Percentiles rank a stretch among this genome's conserved stretches.
phyloP scores from a whole-genome alignment of 2,329 filamentous ascomycete genomes.

The Rutstroemia sp. region DNA sequence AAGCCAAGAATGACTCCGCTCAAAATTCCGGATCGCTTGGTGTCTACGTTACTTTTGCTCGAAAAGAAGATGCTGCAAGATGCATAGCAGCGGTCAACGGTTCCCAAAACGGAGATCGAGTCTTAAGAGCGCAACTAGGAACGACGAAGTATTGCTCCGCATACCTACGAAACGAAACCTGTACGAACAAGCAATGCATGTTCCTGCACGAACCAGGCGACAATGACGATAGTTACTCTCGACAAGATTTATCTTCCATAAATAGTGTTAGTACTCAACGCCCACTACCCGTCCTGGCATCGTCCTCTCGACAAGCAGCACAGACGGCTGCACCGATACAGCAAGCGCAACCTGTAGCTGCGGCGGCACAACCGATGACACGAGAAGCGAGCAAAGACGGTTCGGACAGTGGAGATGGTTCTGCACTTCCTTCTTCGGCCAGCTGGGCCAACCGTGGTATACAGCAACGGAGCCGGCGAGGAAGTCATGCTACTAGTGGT shows the following conservation, averaged over 20 bases:
- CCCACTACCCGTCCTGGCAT: slow-evolving; percentile 46
- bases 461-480: slow-evolving; percentile 56
- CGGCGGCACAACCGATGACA: slow-evolving; percentile 56
- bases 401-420: slow-evolving; percentile 67
- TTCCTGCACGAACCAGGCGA: slow-evolving; percentile 98
- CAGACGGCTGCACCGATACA: slow-evolving; percentile 30
- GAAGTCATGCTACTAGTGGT: slow-evolving; percentile 73
- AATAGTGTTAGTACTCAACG: slow-evolving; percentile 80
- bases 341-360: slow-evolving; percentile 27
- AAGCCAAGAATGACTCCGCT: slow-evolving; percentile 59
- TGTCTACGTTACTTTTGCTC: slow-evolving; percentile 96
- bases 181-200: slow-evolving; percentile 94
- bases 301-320: slow-evolving; percentile 45
- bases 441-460: slow-evolving; percentile 78
- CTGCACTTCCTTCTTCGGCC: slow-evolving; percentile 86
- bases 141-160: slow-evolving; percentile 99
- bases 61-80: slow-evolving; percentile 78
- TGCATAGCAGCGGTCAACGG: slow-evolving; percentile 93
- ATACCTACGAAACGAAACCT: slow-evolving; percentile 88
- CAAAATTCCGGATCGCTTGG: slow-evolving; percentile 68
- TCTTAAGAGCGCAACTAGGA: slow-evolving; percentile 70
- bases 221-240: slow-evolving; percentile 91
- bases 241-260: slow-evolving; percentile 89
- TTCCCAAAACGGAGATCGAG: slow-evolving; percentile 80
- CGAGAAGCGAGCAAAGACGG: slow-evolving; percentile 73